Conservation (phyloP, 208 protist species). For the Trypanosoma lewisi region DNA sequence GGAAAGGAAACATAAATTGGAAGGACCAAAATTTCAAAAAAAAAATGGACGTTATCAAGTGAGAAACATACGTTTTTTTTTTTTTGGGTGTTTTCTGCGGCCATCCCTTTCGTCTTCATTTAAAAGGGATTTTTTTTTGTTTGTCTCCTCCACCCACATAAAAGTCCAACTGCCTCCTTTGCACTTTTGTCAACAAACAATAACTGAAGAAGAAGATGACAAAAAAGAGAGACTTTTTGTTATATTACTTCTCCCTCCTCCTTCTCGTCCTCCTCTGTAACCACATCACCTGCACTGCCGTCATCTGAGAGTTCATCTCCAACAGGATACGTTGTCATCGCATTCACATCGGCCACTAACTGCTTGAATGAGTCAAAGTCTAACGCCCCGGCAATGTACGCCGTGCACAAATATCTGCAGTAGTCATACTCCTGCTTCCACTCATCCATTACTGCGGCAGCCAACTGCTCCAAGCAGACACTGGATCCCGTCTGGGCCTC, state of each 20-base stretch:
- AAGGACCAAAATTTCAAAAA: too few relatives aligned
- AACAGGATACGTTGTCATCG: conserved; percentile 39
- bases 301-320: conserved; percentile 20
- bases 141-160: too few relatives aligned
- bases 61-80: too few relatives aligned
- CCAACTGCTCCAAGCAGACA: conserved; percentile 34
- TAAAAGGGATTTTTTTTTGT: too few relatives aligned
- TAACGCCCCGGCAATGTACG: conserved; percentile 69
- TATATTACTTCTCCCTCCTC: neutral
- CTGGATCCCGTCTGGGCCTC: conserved; percentile 1
- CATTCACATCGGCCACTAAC: conserved; percentile 58
- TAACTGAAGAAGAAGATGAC: too few relatives aligned
- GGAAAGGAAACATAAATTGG: too few relatives aligned
- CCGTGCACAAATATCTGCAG: conserved; percentile 53
- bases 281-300: conserved; percentile 2
- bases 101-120: too few relatives aligned
- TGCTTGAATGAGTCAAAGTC: conserved; percentile 72
- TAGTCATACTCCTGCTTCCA: conserved; percentile 32
- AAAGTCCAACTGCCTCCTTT: too few relatives aligned
- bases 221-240: neutral
- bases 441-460: conserved; percentile 46
- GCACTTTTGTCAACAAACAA: too few relatives aligned
- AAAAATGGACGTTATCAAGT: too few relatives aligned
- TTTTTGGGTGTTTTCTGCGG: too few relatives aligned
- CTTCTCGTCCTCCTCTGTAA: conserved; percentile 1